Base-by-base conservation (phyloP, 2,329 filamentous ascomycete species). In the Davidsoniella neocaledoniae region DNA sequence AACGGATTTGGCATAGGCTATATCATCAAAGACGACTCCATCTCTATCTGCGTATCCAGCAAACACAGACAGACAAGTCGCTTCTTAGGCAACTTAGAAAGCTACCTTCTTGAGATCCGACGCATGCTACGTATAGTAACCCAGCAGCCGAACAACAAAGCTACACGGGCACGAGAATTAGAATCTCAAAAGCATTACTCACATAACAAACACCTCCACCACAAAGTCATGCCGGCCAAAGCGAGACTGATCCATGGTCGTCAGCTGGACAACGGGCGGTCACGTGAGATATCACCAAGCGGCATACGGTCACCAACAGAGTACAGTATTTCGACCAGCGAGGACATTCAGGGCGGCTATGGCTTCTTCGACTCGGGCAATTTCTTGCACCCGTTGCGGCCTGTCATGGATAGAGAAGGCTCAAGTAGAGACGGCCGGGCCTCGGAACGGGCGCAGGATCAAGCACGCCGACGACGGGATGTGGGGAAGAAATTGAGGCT, bases 1-100 rank as follows among this genome's bases (percentile, higher is more conserved):
- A 87, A 95, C 56, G 91, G 91, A 0, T 96, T 96, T 60, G 91
- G 91, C 26, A 95, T 98, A 50, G 91, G 91, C 2, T 98, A 98
- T 68, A 96, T 98, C 59, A 95, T 98, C 74, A 98, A 98, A 66
- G 86, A 93, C 57, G 85, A 91, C 48, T 47, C 51, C 36, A 55
- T 57, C 54, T 86, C 81, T 43, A 90, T 98, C 54, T 96, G 91
- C 63, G 87, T 88, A 0, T 84, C 82, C 12, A 91, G 83, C 59
- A 95, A 95, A 66, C 91, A 98, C 63, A 72, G 91, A 39, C 91
- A 98, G 67, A 98, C 91, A 0, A 79, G 79, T 57, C 81, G 91
- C 5, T 93, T 91, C 60, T 79, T 96, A 54, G 86, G 94, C 59
- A 85, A 86, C 0, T 68, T 96, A 2, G 91, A 96, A 63, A 81